Base-by-base conservation (phyloP, 2,329 filamentous ascomycete species). In the Mollisiaceae sp. region DNA sequence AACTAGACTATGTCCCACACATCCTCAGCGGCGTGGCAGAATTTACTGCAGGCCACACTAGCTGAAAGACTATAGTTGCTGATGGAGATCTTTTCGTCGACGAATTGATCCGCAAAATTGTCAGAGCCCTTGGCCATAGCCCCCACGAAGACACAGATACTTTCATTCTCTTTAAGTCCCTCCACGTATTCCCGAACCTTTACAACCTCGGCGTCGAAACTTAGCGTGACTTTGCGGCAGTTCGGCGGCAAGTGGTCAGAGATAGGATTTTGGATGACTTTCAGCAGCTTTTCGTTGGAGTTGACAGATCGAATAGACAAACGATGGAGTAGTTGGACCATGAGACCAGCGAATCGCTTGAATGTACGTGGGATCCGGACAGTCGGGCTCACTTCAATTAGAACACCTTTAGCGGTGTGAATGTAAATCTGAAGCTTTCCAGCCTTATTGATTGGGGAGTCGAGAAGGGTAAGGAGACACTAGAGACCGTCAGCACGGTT, bases 1-100 rank as follows among this genome's bases (percentile, higher is more conserved):
- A 61, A 62, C 85, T 89, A 99, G 75, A 97, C 86, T 73, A 99
- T 91, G 76, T 92, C 89, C 95, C 95, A 99, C 41, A 91, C 90
- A 78, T 99, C 95, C 81, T 99, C 95, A 52, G 94, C 94, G 47
- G 94, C 95, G 80, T 99, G 95, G 80, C 95, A 98, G 84, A 99
- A 98, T 80, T 98, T 99, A 87, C 94, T 97, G 85, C 95, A 99
- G 52, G 95, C 94, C 68, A 99, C 95, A 82, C 94, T 98, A 67
- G 95, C 95, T 76, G 93, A 97, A 69, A 99, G 85, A 76, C 94
- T 97, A 85, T 92, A 99, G 80, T 97, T 97, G 85, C 94, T 98
- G 82, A 99, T 98, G 74, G 91, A 93, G 77, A 99, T 98, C 75
- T 96, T 92, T 81, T 99, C 95, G 77, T 98, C 94, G 75, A 98